Evolutionary conservation across 148 eudicot species (phyloP).

Genomic region (Chenopodium suecicum): DNA sequence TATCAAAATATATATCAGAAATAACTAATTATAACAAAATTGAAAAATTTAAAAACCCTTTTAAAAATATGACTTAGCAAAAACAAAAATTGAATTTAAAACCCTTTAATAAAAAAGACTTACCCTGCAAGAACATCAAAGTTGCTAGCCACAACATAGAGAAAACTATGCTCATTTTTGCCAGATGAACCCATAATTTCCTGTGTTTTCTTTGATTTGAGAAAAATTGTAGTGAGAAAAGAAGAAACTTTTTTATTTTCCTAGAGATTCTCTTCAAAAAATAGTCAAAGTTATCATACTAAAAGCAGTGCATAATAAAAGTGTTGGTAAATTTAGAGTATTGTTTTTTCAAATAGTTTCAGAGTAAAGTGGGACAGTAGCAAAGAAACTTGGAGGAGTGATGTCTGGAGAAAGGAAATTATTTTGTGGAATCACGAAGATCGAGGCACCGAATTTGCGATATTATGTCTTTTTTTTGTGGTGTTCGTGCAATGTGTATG

Average conservation of each 20-base stretch:
- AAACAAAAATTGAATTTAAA: too few relatives aligned
- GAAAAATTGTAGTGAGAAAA: background rate
- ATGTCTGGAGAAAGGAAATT: conserved; percentile 3
- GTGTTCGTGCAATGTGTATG: conserved; percentile 1
- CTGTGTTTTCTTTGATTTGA: background rate
- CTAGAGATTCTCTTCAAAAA: conserved; percentile 5
- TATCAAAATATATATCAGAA: background rate
- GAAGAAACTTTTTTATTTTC: background rate
- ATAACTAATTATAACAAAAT: background rate
- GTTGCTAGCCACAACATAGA: conserved; percentile 53
- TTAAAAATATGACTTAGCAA: too few relatives aligned
- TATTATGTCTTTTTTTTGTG: background rate
- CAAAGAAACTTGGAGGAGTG: background rate
- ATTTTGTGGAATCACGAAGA: conserved; percentile 14
- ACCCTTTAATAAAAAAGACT: background rate
- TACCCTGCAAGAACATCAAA: conserved; percentile 51
- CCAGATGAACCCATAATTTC: background rate
- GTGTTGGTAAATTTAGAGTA: background rate
- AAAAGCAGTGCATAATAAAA: conserved; percentile 7
- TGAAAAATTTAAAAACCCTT: too few relatives aligned
- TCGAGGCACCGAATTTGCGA: conserved; percentile 31
- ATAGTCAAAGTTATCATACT: conserved; percentile 5
- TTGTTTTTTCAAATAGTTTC: background rate
- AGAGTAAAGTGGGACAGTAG: background rate
- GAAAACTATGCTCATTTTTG: conserved; percentile 45